Evolutionary conservation across 1,139 yeast species (phyloP), one percentile per base, ranked within the genome.

Genomic region (Pneumocystis jirovecii): DNA sequence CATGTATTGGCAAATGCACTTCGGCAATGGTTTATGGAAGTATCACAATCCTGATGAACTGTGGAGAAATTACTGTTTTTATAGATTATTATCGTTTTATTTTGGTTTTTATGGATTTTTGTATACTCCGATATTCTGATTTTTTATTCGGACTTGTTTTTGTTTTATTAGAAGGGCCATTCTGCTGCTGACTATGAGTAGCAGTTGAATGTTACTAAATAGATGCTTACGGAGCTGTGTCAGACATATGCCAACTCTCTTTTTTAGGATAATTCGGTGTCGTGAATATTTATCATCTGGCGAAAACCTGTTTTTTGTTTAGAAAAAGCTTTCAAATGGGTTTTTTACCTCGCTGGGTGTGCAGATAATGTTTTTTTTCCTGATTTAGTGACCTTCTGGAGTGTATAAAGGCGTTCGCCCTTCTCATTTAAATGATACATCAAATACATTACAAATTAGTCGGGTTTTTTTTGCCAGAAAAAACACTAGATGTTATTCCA

Each of bases 231-330:
- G 77, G 74, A 83, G 83, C 78, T 89, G 96, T 68, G 95, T 87
- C 74, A 96, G 96, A 75, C 95, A 82, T 77, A 95, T 77, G 72
- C 86, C 86, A 77, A 80, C 91, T 81, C 98, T 87, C 83, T 89
- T 93, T 85, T 95, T 95, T 76, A 95, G 83, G 65, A 97, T 93
- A 65, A 93, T 97, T 83, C 99, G 88, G 80, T 95, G 97, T 82
- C 97, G 87, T 66, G 98, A 93, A 82, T 89, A 93, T 80, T 93
- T 93, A 83, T 93, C 99, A 76, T 93, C 99, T 72, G 99, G 99
- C 63, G 98, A 93, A 78, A 93, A 93, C 78, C 99, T 85, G 5
- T 25, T 25, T 50, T 50, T 25, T 25, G 4, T 25, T 10, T 40
- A 17, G n/a, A 44, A 44, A 44, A 7, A 50, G 3, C 17, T 50